Evolutionary conservation across 2,329 filamentous ascomycete genomes (phyloP).

Genomic region (Aspergillus luchuensis): DNA sequence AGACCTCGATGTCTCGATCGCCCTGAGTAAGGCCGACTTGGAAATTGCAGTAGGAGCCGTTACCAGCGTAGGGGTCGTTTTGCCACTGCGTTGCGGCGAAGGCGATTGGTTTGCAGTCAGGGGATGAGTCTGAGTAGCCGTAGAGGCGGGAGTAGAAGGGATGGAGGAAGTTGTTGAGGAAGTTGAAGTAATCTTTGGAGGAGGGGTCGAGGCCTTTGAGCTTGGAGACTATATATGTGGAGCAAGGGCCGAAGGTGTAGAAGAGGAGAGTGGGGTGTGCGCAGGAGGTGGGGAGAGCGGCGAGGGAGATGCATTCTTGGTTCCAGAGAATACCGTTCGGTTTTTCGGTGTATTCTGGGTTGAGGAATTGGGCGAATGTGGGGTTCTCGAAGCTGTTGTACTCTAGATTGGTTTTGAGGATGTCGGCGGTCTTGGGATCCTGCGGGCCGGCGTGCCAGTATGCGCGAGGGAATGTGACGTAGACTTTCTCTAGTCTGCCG

Average conservation of each 20-base stretch:
- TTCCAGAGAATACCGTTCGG: conserved; percentile 69
- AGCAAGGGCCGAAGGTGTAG: conserved; percentile 56
- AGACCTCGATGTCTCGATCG: conserved; percentile 68
- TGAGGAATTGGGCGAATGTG: conserved; percentile 75
- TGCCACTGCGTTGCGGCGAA: conserved; percentile 76
- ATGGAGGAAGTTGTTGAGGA: conserved; percentile 67
- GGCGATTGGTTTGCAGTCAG: conserved; percentile 63
- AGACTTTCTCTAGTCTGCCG: conserved; percentile 51
- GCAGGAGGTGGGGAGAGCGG: conserved; percentile 59
- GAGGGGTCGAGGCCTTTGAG: conserved; percentile 36
- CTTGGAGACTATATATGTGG: conserved; percentile 41
- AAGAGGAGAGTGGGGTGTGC: conserved; percentile 83
- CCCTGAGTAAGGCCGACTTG: conserved; percentile 71
- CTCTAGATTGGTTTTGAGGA: background rate
- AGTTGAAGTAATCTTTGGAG: conserved; percentile 53
- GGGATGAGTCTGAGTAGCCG: conserved; percentile 58
- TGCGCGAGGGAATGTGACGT: conserved; percentile 70
- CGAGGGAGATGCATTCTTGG: conserved; percentile 76
- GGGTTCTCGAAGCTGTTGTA: conserved; percentile 47
- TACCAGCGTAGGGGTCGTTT: conserved; percentile 74
- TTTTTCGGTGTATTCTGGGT: conserved; percentile 65
- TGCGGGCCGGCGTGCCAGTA: conserved; percentile 66
- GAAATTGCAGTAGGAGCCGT: conserved; percentile 84
- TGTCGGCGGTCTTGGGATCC: conserved; percentile 18
- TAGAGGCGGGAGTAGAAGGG: conserved; percentile 79